Evolutionary conservation across 371 early-diverging fungal genomes (phyloP).

Genomic region (Lichtheimia ornata): DNA sequence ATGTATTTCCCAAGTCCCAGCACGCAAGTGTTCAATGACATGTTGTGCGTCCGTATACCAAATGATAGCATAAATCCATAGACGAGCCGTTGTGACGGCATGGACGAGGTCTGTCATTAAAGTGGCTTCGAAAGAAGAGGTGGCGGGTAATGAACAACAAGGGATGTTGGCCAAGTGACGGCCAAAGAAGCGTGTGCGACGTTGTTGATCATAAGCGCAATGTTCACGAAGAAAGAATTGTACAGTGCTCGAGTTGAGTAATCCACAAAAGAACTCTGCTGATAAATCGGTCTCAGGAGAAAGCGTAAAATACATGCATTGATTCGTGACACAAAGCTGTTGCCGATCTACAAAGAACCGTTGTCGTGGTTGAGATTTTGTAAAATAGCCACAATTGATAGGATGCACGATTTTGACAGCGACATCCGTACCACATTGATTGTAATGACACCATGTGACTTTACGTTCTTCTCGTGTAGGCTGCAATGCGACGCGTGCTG

Average conservation of each 20-base stretch:
- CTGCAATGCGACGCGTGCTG: constrained; percentile 47
- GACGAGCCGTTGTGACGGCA: constrained; percentile 16
- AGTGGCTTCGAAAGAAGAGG: constrained; percentile 3
- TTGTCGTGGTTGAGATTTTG: constrained; percentile 57
- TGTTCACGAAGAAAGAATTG: constrained; percentile 55
- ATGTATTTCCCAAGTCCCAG: constrained; percentile 32
- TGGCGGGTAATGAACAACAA: constrained; percentile 43
- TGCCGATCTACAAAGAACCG: constrained; percentile 58
- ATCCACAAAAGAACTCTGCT: constrained; percentile 48
- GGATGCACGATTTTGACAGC: constrained; percentile 64
- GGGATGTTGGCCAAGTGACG: constrained; percentile 68
- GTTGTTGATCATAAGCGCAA: constrained; percentile 67
- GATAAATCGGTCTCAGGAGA: constrained; percentile 32
- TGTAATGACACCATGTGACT: constrained; percentile 57
- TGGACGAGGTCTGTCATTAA: constrained; percentile 25
- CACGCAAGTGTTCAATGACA: constrained; percentile 35
- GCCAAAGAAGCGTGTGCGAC: constrained; percentile 63
- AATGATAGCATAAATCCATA: constrained; percentile 23
- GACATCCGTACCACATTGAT: constrained; percentile 56
- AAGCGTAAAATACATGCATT: constrained; percentile 63
- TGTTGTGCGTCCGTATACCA: constrained; percentile 2
- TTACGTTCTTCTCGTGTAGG: constrained; percentile 36
- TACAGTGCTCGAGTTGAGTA: constrained; percentile 58
- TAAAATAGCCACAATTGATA: constrained; percentile 69
- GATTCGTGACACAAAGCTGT: constrained; percentile 49